Base-by-base conservation (phyloP, 345 rosid species). In the Hibiscus tridactylites region DNA sequence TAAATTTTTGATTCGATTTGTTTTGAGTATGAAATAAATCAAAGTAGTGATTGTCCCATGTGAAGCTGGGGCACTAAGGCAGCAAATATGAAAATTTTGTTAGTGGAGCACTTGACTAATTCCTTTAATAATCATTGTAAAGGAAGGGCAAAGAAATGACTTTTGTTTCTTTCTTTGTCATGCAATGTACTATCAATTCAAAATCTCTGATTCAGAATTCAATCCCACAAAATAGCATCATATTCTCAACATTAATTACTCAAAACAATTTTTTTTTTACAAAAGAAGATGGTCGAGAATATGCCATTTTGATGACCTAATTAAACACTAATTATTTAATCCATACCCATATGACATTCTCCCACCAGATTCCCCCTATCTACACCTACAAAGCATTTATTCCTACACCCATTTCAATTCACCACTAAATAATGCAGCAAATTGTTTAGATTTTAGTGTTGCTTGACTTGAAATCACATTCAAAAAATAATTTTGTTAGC, bases 91-190 rank as follows among this genome's bases (percentile, higher is more conserved):
- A 67, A 17, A 31, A 24, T 1, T 7, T 49, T 67, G 29, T 9
- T 8, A 67, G 71, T 67, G 71, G 58, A 67, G 71, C 71, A 67
- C 58, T 28, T 28, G 3, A 49, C 8, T 37, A 49, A 47, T 49
- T 28, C 58, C 71, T 26, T 47, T 28, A 6, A 67, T 28, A 5
- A 67, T 68, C 59, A 68, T 50, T 19, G 59, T 9, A 65, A 17
- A 31, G 21, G 9, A 2, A 17, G 9, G 59, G 59, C 10, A 65
- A 21, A 21, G 21, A 7, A 26, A 49, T 28, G 44, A 29, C 9
- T 3, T n/a, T 44, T 65, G 3, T 44, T 62, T 6, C 0, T 62
- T 44, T 26, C 4, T 8, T 26, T 68, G 15, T 68, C 44, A 49
- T 29, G 59, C 44, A 68, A 15, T 46, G 37, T 16, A 1, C 59